Evolutionary conservation across 495 filamentous ascomycete genomes (phyloP).

Genomic region (Aspergillus incahuasiensis): DNA sequence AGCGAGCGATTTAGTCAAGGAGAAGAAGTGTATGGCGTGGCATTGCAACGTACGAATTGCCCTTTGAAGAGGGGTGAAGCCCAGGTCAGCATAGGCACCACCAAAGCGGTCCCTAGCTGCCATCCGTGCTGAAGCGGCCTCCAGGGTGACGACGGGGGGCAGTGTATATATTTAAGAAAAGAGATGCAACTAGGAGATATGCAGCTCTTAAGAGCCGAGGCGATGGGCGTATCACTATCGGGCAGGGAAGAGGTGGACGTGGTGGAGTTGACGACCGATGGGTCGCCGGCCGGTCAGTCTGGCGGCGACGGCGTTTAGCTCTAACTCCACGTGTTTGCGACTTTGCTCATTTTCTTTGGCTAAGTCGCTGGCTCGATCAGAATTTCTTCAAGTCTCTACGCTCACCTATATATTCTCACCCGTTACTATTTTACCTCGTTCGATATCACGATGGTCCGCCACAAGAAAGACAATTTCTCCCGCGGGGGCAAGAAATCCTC

Average conservation of each 20-base stretch:
- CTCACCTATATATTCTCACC: background rate
- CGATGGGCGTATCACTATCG: constrained; percentile 5
- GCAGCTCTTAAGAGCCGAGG: constrained; percentile 7
- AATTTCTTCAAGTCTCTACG: background rate
- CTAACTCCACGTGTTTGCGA: constrained; percentile 21
- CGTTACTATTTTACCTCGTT: background rate
- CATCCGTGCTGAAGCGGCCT: constrained; percentile 92
- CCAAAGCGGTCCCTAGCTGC: constrained; percentile 94
- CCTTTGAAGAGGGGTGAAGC: constrained; percentile 81
- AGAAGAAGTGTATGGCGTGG: background rate
- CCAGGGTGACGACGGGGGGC: constrained; percentile 53
- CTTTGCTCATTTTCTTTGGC: constrained; percentile 10
- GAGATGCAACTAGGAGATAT: constrained; percentile 8
- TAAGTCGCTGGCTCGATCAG: background rate
- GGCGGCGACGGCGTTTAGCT: constrained; percentile 12
- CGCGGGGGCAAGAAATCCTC: constrained; percentile 62
- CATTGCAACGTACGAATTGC: constrained; percentile 64
- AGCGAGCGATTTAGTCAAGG: background rate
- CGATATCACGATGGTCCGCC: constrained; percentile 64
- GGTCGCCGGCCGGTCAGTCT: constrained; percentile 6
- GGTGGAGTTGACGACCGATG: constrained; percentile 18
- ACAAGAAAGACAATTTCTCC: constrained; percentile 86
- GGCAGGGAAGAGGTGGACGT: constrained; percentile 16
- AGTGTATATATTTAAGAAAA: constrained; percentile 5
- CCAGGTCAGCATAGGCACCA: constrained; percentile 71